Conservation (phyloP, 768 basidiomycete genomes). For the Hygrocybe punicea region DNA sequence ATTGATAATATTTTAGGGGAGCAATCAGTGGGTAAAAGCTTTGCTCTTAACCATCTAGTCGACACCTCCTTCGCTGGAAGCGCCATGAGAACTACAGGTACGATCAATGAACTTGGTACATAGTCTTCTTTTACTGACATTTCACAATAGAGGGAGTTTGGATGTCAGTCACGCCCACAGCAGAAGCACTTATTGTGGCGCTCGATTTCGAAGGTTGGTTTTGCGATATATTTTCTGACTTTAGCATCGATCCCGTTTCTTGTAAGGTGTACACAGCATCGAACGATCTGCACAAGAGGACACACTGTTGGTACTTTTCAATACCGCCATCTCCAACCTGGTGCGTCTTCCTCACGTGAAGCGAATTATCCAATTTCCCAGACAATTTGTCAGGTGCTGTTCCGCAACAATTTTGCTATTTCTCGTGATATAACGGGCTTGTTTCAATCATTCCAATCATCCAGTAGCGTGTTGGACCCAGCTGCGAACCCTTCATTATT, state of each 20-base stretch:
- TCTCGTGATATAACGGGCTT: constrained; percentile 61
- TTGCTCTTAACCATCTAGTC: constrained; percentile 54
- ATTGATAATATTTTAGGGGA: constrained; percentile 38
- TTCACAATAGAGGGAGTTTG: constrained; percentile 49
- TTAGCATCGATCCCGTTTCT: not conserved
- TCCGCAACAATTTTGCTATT: constrained; percentile 63
- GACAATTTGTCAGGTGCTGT: constrained; percentile 48
- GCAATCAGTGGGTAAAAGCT: constrained; percentile 64
- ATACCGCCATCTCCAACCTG: constrained; percentile 62
- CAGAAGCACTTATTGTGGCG: constrained; percentile 51
- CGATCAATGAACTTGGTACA: not conserved
- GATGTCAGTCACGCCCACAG: constrained; percentile 64
- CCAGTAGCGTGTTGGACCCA: constrained; percentile 55
- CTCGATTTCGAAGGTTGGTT: constrained; percentile 59
- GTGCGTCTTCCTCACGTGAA: constrained; percentile 28
- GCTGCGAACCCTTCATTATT: constrained; percentile 56
- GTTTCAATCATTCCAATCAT: constrained; percentile 60
- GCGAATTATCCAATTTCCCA: not conserved
- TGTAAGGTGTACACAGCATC: constrained; percentile 56
- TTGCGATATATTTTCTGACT: not conserved
- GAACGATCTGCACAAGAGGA: constrained; percentile 64
- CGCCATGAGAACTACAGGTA: constrained; percentile 55
- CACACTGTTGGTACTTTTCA: constrained; percentile 59
- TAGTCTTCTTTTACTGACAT: not conserved
- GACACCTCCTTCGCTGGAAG: constrained; percentile 66